A percentile compares a stretch with the other conserved stretches of the same genome.
Evolutionary conservation across 2,329 filamentous ascomycete genomes (phyloP).

Genomic region (Talaromyces sp.): DNA sequence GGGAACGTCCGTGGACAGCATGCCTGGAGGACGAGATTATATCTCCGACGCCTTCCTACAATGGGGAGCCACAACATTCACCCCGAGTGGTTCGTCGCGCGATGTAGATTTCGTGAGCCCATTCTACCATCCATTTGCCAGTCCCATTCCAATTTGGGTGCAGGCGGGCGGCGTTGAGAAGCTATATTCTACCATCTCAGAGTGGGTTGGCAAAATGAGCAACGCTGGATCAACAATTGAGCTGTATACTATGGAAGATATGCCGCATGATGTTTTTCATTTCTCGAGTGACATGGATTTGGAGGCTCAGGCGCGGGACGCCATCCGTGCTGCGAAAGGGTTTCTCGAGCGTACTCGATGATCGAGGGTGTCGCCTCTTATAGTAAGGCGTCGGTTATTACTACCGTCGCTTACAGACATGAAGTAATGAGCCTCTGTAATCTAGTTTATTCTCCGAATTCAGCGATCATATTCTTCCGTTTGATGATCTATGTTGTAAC

Average conservation of each 20-base stretch:
- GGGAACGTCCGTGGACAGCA: neutral
- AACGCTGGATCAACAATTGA: conserved; percentile 3
- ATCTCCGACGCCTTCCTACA: neutral
- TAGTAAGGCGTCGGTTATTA: neutral
- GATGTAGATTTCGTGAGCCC: neutral
- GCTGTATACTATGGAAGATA: conserved; percentile 6
- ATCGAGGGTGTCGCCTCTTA: neutral
- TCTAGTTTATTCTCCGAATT: neutral
- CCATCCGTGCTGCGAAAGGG: neutral
- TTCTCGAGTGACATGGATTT: conserved; percentile 6
- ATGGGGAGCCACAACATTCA: conserved; percentile 7
- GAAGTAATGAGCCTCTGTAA: neutral
- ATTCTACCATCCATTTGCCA: neutral
- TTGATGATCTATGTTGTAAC: too few species aligned
- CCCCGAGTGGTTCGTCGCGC: neutral
- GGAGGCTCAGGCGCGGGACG: neutral
- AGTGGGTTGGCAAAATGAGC: conserved; percentile 12
- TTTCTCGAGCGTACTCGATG: conserved; percentile 3
- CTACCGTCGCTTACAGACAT: neutral
- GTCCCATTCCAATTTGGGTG: conserved; percentile 8
- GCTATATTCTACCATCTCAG: neutral
- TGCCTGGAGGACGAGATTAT: neutral
- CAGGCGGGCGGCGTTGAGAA: neutral
- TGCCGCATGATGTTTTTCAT: conserved; percentile 8
- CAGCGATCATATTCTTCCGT: neutral